These are phyloP conservation scores for Ophiocytium majus DNA, from an alignment of 352 stramenopile genomes.

Conservation along the genomic window DNA sequence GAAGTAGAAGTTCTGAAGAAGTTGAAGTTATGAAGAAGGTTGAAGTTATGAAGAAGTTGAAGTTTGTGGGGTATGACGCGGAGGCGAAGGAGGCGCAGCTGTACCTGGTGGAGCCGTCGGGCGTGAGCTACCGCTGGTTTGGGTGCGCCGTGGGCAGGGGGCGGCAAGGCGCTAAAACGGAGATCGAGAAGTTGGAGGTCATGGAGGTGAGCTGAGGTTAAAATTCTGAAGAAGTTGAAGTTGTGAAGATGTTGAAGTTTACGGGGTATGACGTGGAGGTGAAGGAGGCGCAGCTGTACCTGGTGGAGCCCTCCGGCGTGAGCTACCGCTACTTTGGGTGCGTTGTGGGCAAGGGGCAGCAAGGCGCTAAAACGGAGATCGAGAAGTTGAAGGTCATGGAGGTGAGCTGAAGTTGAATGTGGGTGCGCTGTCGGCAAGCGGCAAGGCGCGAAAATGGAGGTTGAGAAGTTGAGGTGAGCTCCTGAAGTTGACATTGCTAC, in stretches of 20 bases:
- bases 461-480: constrained; percentile 85
- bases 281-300: constrained; percentile 79
- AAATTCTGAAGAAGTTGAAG: too few species aligned
- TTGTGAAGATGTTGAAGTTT: too few species aligned
- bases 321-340: constrained; percentile 91
- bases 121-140: constrained; percentile 85
- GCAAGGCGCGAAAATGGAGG: constrained; percentile 93
- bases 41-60: too few species aligned
- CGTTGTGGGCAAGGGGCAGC: constrained; percentile 90
- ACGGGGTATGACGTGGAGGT: constrained; percentile 88
- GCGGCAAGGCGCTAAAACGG: constrained; percentile 90
- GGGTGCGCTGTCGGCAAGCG: constrained; percentile 94
- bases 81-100: constrained; percentile 81
- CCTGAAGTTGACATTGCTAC: too few species aligned
- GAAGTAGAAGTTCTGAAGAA: too few species aligned
- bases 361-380: constrained; percentile 96
- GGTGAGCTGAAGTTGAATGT: too few species aligned
- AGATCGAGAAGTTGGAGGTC: constrained; percentile 86
- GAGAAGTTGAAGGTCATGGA: constrained; percentile 72
- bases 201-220: constrained; percentile 30
- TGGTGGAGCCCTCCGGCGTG: constrained; percentile 82
- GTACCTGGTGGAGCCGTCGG: constrained; percentile 86
- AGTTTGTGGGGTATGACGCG: constrained; percentile 89
- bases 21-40: too few species aligned
- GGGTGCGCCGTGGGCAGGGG: constrained; percentile 94